Evolutionary conservation across 257 asterid species (phyloP).

Genomic region (Rubia yunnanensis): DNA sequence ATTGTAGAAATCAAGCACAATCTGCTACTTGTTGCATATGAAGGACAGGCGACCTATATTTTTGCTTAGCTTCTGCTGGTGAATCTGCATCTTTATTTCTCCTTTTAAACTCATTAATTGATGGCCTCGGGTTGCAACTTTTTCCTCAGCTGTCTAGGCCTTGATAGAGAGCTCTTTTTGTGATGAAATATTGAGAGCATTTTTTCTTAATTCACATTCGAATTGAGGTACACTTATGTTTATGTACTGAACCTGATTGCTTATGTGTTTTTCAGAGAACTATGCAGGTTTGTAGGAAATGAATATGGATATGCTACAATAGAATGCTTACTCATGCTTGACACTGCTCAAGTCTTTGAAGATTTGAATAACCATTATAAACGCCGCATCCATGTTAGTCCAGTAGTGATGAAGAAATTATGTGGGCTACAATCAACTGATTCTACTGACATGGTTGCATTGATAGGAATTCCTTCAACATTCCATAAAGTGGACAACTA

Average conservation of each 20-base stretch:
- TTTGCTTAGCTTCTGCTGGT: neutral
- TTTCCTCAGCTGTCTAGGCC: constrained; percentile 1
- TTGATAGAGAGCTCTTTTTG: neutral
- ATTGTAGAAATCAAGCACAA: neutral
- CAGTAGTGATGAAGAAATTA: constrained; percentile 62
- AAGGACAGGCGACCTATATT: neutral
- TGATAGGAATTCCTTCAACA: constrained; percentile 66
- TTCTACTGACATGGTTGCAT: constrained; percentile 62
- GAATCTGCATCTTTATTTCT: neutral
- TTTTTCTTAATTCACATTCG: neutral
- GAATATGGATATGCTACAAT: constrained; percentile 27
- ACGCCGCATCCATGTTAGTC: constrained; percentile 47
- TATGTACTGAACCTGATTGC: neutral
- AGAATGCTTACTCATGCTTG: constrained; percentile 70
- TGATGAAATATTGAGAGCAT: neutral
- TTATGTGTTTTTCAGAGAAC: constrained; percentile 50
- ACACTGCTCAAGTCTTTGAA: constrained; percentile 45
- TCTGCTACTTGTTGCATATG: neutral
- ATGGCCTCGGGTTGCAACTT: neutral
- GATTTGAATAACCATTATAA: constrained; percentile 28
- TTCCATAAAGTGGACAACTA: constrained; percentile 31
- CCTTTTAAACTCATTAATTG: neutral
- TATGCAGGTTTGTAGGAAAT: constrained; percentile 34
- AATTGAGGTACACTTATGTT: neutral
- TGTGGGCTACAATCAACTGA: constrained; percentile 79